Conservation (phyloP, 1,284 basidiomycete genomes). For the Boletus smithii region DNA sequence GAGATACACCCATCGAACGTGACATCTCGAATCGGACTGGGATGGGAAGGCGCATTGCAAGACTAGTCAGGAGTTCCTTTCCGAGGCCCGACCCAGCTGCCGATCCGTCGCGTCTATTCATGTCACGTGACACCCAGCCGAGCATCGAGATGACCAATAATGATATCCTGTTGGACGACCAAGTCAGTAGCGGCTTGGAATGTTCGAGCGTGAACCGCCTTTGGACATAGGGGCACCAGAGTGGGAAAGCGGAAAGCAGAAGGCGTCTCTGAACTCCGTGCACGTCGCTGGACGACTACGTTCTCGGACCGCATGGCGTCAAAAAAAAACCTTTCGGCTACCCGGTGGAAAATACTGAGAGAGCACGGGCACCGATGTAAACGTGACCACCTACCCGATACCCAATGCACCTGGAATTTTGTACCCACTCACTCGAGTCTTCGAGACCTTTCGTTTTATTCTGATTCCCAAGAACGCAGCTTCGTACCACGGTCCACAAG, state of each 20-base stretch:
- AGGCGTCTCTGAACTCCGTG: not conserved
- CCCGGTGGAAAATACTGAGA: not conserved
- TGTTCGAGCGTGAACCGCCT: not conserved
- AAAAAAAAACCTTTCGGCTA: not conserved
- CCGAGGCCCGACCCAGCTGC: too few species aligned
- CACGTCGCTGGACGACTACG: not conserved
- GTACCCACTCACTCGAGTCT: too few species aligned
- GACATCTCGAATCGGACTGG: conserved; percentile 14
- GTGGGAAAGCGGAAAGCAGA: not conserved
- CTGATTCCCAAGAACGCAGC: too few species aligned
- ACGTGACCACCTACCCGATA: too few species aligned
- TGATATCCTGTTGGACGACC: too few species aligned
- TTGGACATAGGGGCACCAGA: not conserved
- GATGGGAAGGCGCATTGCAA: not conserved
- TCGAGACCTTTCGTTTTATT: too few species aligned
- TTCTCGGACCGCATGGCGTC: not conserved
- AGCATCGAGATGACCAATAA: too few species aligned
- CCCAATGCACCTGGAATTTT: too few species aligned
- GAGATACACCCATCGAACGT: not conserved
- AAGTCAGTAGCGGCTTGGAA: too few species aligned
- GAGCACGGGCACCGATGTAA: too few species aligned
- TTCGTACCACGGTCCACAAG: too few species aligned
- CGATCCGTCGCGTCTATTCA: too few species aligned
- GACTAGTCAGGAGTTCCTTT: not conserved
- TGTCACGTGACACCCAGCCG: conserved; percentile 1